Conservation (phyloP, 768 basidiomycete species). For the Lactarius quietus region DNA sequence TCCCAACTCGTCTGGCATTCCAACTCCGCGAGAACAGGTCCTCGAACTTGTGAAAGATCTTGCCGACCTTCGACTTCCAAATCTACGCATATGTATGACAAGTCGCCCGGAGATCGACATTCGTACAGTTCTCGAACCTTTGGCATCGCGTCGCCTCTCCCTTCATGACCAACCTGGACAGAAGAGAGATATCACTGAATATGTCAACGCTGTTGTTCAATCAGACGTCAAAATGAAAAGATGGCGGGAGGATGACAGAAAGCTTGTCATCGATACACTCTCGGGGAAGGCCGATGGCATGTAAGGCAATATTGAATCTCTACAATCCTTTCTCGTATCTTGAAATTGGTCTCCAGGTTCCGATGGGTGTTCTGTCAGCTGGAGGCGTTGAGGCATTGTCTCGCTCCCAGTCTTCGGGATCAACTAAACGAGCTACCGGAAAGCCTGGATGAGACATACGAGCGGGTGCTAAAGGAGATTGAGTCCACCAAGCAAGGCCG, state of each 20-base stretch:
- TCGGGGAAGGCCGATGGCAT: background rate
- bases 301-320: background rate
- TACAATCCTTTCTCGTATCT: background rate
- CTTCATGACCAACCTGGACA: background rate
- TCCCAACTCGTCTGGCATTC: background rate
- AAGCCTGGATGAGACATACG: background rate
- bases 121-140: background rate
- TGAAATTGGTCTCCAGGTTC: background rate
- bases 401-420: background rate
- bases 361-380: background rate
- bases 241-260: background rate
- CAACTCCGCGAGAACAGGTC: background rate
- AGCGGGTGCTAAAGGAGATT: background rate
- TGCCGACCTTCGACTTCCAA: background rate
- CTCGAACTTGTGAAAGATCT: background rate
- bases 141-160: background rate
- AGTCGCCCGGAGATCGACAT: background rate
- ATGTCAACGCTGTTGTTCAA: background rate
- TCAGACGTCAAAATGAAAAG: background rate
- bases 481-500: background rate
- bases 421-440: background rate
- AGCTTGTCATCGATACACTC: background rate
- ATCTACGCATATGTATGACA: background rate
- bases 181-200: background rate
- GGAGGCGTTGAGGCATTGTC: background rate